phyloP scores from a whole-genome alignment of 768 basidiomycete species.

The Hemileccinum impolitum region DNA sequence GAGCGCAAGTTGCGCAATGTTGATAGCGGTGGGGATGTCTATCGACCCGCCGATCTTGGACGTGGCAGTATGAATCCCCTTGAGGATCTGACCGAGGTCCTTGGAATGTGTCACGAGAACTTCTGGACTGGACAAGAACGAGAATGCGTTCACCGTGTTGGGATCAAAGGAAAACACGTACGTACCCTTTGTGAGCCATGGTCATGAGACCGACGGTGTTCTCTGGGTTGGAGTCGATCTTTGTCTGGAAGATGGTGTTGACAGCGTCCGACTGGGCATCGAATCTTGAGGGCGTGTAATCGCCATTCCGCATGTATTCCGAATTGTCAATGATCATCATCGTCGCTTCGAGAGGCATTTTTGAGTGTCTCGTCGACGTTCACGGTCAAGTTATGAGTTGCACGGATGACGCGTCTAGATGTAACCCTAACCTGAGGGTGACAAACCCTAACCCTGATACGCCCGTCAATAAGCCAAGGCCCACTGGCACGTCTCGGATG shows the following conservation, averaged over 20 bases:
- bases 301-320: slow-evolving; percentile 95
- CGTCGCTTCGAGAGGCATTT: slow-evolving; percentile 95
- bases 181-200: slow-evolving; percentile 94
- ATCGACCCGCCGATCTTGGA: slow-evolving; percentile 74
- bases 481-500: too few relatives aligned
- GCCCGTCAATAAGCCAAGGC: too few relatives aligned
- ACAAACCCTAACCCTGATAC: too few relatives aligned
- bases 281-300: slow-evolving; percentile 83
- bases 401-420: slow-evolving; percentile 27
- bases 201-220: slow-evolving; percentile 98
- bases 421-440: slow-evolving; percentile 18
- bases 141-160: background rate
- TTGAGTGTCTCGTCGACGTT: slow-evolving; percentile 28
- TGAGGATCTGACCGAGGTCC: slow-evolving; percentile 88
- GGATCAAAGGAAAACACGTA: slow-evolving; percentile 7
- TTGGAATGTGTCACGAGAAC: slow-evolving; percentile 95
- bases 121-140: slow-evolving; percentile 61
- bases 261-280: slow-evolving; percentile 92
- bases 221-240: slow-evolving; percentile 95
- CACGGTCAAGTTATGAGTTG: slow-evolving; percentile 4
- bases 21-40: slow-evolving; percentile 87
- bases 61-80: slow-evolving; percentile 69
- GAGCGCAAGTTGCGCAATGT: slow-evolving; percentile 91
- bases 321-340: slow-evolving; percentile 99
- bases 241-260: slow-evolving; percentile 84